A percentile compares a stretch with the other conserved stretches of the same genome.
These are phyloP conservation scores for Trichoderma oligosporum DNA, from an alignment of 2,329 filamentous ascomycete genomes.

Conservation along the genomic window DNA sequence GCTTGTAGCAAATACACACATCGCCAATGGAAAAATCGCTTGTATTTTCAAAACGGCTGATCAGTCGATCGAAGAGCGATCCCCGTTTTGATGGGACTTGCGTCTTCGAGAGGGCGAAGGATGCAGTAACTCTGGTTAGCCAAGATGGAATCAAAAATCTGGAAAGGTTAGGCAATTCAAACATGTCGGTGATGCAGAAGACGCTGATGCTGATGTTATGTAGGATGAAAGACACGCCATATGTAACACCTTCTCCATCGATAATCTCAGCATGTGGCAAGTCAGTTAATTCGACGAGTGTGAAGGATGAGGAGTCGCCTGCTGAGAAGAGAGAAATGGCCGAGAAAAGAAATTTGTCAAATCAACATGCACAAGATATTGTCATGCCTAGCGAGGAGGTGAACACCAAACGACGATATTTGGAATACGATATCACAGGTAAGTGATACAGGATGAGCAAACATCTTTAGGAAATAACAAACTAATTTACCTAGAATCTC, in stretches of 20 bases:
- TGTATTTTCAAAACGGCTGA: not conserved
- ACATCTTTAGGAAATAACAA: not conserved
- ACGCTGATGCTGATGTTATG: not conserved
- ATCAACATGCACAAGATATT: too few species aligned
- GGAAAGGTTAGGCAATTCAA: constrained; percentile 20
- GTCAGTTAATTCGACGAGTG: not conserved
- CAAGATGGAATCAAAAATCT: constrained; percentile 22
- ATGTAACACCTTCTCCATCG: not conserved
- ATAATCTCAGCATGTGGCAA: not conserved
- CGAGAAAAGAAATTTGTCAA: too few species aligned
- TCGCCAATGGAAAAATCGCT: not conserved
- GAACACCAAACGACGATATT: too few species aligned
- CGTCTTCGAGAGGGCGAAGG: not conserved
- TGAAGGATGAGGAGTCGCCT: too few species aligned
- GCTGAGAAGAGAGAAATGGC: too few species aligned
- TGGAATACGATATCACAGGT: too few species aligned
- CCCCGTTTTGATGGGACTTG: not conserved
- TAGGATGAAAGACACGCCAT: constrained; percentile 26
- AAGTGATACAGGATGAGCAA: too few species aligned
- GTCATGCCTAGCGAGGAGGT: too few species aligned
- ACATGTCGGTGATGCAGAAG: not conserved
- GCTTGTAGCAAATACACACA: too few species aligned
- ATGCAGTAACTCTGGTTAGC: not conserved
- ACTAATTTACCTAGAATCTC: not conserved
- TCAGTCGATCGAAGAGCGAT: not conserved